Evolutionary conservation across 192 early-diverging fungal genomes (phyloP).

Genomic region (Backusella westeae): DNA sequence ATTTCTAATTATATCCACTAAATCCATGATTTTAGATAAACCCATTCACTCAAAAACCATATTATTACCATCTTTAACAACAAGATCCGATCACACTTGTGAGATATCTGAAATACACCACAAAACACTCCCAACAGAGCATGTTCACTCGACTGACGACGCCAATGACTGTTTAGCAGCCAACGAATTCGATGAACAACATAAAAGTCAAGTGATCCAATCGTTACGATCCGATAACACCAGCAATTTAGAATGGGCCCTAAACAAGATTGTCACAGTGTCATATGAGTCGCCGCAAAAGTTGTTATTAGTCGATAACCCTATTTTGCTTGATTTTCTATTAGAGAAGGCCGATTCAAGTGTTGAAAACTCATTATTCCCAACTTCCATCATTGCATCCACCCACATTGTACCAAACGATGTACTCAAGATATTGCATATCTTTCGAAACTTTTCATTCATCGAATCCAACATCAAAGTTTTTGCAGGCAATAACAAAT

Average conservation of each 20-base stretch:
- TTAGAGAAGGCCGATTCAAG: constrained; percentile 61
- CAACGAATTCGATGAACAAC: constrained; percentile 10
- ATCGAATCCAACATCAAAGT: constrained; percentile 54
- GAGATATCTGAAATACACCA: constrained; percentile 28
- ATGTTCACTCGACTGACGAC: constrained; percentile 14
- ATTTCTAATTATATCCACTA: background rate
- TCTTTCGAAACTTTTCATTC: constrained; percentile 77
- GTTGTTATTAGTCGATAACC: constrained; percentile 64
- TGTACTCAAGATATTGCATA: constrained; percentile 45
- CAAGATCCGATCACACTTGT: constrained; percentile 9
- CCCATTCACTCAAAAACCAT: background rate
- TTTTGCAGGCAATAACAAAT: constrained; percentile 44
- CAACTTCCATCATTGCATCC: background rate
- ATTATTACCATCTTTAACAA: background rate
- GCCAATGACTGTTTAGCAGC: background rate
- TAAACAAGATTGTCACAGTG: constrained; percentile 68
- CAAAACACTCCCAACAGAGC: constrained; percentile 11
- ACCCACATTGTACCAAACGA: background rate
- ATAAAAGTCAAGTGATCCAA: constrained; percentile 67
- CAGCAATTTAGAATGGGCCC: constrained; percentile 83
- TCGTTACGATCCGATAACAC: constrained; percentile 68
- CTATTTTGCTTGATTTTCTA: constrained; percentile 59
- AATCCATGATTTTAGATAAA: background rate
- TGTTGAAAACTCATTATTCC: constrained; percentile 29
- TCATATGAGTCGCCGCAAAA: constrained; percentile 58